Evolutionary conservation across 768 basidiomycete genomes (phyloP).

Genomic region (Mycena floridula): DNA sequence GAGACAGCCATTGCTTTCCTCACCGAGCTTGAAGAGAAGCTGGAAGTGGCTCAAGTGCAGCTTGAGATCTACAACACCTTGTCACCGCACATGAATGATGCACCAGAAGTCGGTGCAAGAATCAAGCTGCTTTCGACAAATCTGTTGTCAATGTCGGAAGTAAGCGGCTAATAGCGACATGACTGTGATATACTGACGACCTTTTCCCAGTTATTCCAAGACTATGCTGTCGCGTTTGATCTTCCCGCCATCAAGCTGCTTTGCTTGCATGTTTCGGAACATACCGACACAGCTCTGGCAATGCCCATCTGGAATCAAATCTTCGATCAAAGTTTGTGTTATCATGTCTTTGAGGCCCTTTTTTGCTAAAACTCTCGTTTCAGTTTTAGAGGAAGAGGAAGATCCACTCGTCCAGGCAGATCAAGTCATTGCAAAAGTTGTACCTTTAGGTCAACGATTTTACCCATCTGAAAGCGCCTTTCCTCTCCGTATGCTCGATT

Average conservation of each 20-base stretch:
- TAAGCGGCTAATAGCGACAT: too few relatives aligned
- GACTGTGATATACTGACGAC: too few relatives aligned
- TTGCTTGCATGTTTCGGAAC: slow-evolving; percentile 91
- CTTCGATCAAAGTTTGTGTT: slow-evolving; percentile 69
- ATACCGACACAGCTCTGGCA: slow-evolving; percentile 77
- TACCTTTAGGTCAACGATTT: slow-evolving; percentile 76
- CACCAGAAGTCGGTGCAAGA: slow-evolving; percentile 55
- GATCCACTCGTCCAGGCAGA: slow-evolving; percentile 53
- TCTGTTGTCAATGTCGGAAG: slow-evolving; percentile 82
- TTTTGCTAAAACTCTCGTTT: slow-evolving; percentile 1
- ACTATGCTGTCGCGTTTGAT: slow-evolving; percentile 83
- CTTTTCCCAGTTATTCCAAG: slow-evolving; percentile 57
- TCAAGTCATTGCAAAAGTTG: slow-evolving; percentile 54
- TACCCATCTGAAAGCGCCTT: slow-evolving; percentile 90
- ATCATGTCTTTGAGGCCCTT: slow-evolving; percentile 1
- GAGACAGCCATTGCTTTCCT: slow-evolving; percentile 93
- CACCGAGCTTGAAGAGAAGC: slow-evolving; percentile 91
- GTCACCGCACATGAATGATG: slow-evolving; percentile 52
- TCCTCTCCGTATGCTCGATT: slow-evolving; percentile 64
- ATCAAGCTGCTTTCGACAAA: slow-evolving; percentile 52
- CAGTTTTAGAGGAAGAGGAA: slow-evolving; percentile 52
- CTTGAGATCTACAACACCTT: slow-evolving; percentile 79
- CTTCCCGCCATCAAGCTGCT: slow-evolving; percentile 79
- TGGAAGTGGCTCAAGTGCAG: slow-evolving; percentile 96
- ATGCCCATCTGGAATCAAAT: slow-evolving; percentile 87